A percentile compares a stretch with the other conserved stretches of the same genome.
Evolutionary conservation across 495 filamentous ascomycete genomes (phyloP).

Genomic region (Chaetomium fimeti): DNA sequence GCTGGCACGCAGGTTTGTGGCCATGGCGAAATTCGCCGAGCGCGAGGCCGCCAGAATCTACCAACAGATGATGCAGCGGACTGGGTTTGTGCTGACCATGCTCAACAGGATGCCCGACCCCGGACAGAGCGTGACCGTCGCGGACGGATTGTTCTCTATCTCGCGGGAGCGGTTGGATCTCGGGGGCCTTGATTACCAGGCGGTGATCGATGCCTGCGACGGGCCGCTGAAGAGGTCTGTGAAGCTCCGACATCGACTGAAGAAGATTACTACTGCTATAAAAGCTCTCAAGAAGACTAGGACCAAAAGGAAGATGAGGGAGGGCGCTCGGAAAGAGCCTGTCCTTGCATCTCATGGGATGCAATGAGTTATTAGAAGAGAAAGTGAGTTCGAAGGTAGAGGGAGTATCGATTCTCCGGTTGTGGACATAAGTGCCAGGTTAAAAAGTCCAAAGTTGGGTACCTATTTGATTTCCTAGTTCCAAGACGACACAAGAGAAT

Average conservation of each 20-base stretch:
- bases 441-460: too few species aligned
- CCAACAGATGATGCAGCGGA: background rate
- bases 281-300: too few species aligned
- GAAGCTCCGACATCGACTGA: background rate
- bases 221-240: slow-evolving; percentile 9
- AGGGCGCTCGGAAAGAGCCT: too few species aligned
- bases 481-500: too few species aligned
- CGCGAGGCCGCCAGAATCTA: background rate
- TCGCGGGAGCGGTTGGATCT: slow-evolving; percentile 7
- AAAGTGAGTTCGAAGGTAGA: too few species aligned
- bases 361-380: too few species aligned
- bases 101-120: background rate
- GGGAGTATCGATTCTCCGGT: too few species aligned
- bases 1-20: background rate
- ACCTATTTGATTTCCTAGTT: too few species aligned
- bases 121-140: background rate
- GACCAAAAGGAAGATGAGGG: too few species aligned
- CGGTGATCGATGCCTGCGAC: background rate
- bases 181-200: background rate
- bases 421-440: too few species aligned
- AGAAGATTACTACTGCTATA: too few species aligned
- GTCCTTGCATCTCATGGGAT: too few species aligned
- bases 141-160: slow-evolving; percentile 11
- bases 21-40: background rate
- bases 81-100: background rate